These are phyloP conservation scores for Naganishia randhawae DNA, from an alignment of 768 basidiomycete genomes.

Conservation along the genomic window DNA sequence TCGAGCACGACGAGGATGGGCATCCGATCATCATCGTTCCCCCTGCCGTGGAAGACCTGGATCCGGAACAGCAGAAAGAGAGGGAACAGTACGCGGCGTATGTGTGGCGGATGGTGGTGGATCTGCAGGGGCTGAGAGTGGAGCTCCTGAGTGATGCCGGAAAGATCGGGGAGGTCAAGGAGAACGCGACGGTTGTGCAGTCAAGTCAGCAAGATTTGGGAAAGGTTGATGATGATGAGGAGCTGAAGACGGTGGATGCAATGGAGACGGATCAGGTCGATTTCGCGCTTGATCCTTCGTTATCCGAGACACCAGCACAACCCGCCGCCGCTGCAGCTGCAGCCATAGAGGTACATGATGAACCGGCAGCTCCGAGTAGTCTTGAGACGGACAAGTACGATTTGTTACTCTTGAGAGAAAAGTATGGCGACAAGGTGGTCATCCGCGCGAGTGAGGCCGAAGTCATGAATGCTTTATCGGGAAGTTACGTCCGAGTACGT, in stretches of 20 bases:
- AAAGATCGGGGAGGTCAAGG: background rate
- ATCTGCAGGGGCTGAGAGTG: background rate
- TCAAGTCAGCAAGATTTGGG: no score
- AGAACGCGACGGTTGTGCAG: background rate
- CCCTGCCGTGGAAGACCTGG: background rate
- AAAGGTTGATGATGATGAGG: slow-evolving; percentile 13
- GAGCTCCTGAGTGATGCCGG: background rate
- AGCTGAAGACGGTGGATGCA: background rate
- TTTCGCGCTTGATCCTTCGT: slow-evolving; percentile 1
- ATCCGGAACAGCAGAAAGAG: slow-evolving; percentile 12
- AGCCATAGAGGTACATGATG: background rate
- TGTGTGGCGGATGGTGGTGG: slow-evolving; percentile 21
- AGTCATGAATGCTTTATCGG: slow-evolving; percentile 23
- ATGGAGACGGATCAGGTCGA: background rate
- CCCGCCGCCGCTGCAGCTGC: background rate
- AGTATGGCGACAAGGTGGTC: slow-evolving; percentile 21
- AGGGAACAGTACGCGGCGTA: slow-evolving; percentile 17
- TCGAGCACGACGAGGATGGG: background rate
- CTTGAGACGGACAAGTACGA: slow-evolving; percentile 6
- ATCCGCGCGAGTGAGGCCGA: slow-evolving; percentile 9
- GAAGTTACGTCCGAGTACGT: slow-evolving; percentile 23
- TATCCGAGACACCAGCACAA: background rate
- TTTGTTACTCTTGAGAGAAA: slow-evolving; percentile 9
- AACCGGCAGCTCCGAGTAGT: background rate
- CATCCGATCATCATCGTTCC: background rate